Conservation (phyloP, 306 rosid species). For the Trifolium repens region DNA sequence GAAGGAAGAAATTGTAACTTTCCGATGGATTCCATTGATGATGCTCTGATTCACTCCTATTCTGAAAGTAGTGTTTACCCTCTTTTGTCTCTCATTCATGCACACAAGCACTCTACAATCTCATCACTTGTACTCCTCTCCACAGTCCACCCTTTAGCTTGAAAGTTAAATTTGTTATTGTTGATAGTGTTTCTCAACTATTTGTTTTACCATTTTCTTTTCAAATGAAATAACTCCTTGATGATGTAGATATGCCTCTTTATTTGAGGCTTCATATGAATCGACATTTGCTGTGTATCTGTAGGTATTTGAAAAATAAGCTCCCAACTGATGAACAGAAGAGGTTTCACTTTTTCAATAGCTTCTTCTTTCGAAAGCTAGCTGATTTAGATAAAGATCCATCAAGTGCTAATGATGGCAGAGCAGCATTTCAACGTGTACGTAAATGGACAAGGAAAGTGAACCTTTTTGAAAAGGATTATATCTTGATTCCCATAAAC, state of each 20-base stretch:
- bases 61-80: conserved; percentile 18
- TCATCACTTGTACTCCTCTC: conserved; percentile 9
- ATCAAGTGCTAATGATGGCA: conserved; percentile 61
- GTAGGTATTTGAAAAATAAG: conserved; percentile 64
- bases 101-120: background rate
- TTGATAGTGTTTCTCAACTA: conserved; percentile 8
- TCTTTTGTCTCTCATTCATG: conserved; percentile 15
- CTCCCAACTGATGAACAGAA: conserved; percentile 49
- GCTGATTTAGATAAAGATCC: conserved; percentile 75
- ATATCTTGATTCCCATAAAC: conserved; percentile 70
- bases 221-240: conserved; percentile 11
- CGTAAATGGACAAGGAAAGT: conserved; percentile 80
- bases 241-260: conserved; percentile 21
- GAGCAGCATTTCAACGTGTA: conserved; percentile 68
- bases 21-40: conserved; percentile 25
- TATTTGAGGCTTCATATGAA: conserved; percentile 28
- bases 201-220: background rate
- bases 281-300: conserved; percentile 28
- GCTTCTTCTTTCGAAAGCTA: conserved; percentile 86
- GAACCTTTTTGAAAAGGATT: conserved; percentile 68
- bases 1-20: conserved; percentile 3
- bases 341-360: conserved; percentile 71
- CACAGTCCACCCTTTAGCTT: conserved; percentile 8
- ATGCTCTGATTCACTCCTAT: conserved; percentile 9
- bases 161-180: conserved; percentile 12